phyloP scores from a whole-genome alignment of 2,329 filamentous ascomycete species.

The Epichloe baconii region DNA sequence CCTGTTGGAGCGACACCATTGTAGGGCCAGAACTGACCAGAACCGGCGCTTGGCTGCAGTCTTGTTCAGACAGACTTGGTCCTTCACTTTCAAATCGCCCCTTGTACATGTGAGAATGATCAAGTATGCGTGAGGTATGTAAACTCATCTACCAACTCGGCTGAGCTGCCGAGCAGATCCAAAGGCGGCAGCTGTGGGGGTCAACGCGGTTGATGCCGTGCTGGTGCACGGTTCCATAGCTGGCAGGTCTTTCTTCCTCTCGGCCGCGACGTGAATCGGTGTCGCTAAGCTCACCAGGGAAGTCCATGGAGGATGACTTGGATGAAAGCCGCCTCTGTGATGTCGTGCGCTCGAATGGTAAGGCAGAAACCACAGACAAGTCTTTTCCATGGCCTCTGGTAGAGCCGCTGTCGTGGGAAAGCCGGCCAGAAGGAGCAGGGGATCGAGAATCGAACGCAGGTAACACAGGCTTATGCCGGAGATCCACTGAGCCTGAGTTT shows the following conservation, averaged over 20 bases:
- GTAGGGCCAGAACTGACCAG: neutral
- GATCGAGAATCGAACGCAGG: conserved; percentile 5
- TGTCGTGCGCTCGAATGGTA: conserved; percentile 45
- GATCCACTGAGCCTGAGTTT: conserved; percentile 29
- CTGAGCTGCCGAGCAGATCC: conserved; percentile 38
- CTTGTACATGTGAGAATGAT: neutral
- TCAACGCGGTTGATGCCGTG: conserved; percentile 44
- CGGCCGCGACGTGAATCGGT: conserved; percentile 21
- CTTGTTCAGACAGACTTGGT: too few relatives aligned
- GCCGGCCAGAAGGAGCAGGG: conserved; percentile 9
- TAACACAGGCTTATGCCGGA: conserved; percentile 9
- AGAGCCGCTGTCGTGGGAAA: conserved; percentile 4
- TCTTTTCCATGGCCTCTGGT: conserved; percentile 2
- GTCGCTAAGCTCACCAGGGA: conserved; percentile 32
- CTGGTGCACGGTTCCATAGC: conserved; percentile 43
- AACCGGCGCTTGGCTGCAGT: too few relatives aligned
- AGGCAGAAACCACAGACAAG: conserved; percentile 14
- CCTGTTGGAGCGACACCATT: neutral
- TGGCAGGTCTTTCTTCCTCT: conserved; percentile 36
- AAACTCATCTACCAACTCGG: conserved; percentile 39
- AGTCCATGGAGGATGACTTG: conserved; percentile 37
- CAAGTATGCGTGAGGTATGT: neutral
- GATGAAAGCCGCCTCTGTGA: conserved; percentile 40
- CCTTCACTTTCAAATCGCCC: too few relatives aligned
- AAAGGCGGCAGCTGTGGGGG: conserved; percentile 26